Percentiles rank a stretch among this genome's conserved stretches.
Conservation (phyloP, 352 stramenopile genomes). For the Phytopythium sindhum region DNA sequence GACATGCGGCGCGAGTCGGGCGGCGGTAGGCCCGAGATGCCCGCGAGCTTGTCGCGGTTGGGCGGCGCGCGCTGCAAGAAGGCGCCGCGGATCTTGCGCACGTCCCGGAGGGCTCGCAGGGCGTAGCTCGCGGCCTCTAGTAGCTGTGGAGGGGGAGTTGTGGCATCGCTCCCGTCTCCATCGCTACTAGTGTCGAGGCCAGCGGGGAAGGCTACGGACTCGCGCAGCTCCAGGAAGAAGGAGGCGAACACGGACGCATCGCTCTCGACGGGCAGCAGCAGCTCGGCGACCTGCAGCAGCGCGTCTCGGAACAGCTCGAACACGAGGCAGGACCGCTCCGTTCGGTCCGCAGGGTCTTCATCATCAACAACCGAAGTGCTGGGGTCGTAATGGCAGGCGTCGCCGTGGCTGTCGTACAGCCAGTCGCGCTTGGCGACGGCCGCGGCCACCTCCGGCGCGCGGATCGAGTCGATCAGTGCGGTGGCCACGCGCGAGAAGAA, state of each 20-base stretch:
- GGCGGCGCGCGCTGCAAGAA: constrained; percentile 59
- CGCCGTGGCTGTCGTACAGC: constrained; percentile 59
- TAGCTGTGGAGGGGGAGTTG: background rate
- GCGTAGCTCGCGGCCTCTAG: constrained; percentile 11
- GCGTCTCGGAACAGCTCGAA: constrained; percentile 54
- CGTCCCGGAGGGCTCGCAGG: constrained; percentile 34
- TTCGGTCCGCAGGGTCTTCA: background rate
- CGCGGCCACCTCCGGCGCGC: constrained; percentile 23
- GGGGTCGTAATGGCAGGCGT: background rate
- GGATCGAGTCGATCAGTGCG: constrained; percentile 51
- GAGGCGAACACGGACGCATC: constrained; percentile 29
- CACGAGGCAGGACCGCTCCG: constrained; percentile 21
- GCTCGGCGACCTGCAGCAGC: constrained; percentile 54
- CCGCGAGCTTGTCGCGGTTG: constrained; percentile 37
- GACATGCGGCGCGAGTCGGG: constrained; percentile 59
- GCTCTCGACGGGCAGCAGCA: constrained; percentile 63
- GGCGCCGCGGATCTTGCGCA: constrained; percentile 47
- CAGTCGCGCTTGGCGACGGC: constrained; percentile 52
- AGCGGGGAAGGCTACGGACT: constrained; percentile 27
- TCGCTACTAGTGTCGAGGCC: background rate
- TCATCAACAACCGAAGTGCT: constrained; percentile 3
- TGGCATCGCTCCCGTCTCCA: background rate
- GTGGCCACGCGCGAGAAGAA: constrained; percentile 66
- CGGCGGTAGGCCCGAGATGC: constrained; percentile 38
- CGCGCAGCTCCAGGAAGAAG: constrained; percentile 62